A percentile compares a stretch with the other conserved stretches of the same genome.
Evolutionary conservation across 345 rosid species (phyloP).

Genomic region (Gossypium herbaceum): DNA sequence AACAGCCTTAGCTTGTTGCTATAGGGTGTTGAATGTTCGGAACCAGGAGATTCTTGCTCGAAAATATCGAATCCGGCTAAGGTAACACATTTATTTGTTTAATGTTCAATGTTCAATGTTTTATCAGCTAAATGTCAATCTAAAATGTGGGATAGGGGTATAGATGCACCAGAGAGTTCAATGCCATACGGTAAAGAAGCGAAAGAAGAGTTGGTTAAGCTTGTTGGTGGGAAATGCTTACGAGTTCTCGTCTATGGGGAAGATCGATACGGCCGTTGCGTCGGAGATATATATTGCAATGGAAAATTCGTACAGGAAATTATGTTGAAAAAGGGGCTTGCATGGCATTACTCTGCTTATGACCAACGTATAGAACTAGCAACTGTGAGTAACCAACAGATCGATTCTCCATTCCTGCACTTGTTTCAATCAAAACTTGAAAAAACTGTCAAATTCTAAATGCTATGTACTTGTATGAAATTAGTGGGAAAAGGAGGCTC

Average conservation of each 20-base stretch:
- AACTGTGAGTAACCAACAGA: conserved; percentile 29
- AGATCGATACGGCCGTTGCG: conserved; percentile 54
- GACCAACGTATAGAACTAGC: conserved; percentile 59
- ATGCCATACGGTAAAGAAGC: conserved; percentile 54
- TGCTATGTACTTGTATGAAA: background rate
- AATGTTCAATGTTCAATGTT: background rate
- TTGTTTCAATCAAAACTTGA: background rate
- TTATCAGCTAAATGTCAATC: background rate
- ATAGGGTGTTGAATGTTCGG: conserved; percentile 40
- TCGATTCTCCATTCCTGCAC: background rate
- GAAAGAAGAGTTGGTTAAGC: conserved; percentile 34
- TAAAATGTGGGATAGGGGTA: conserved; percentile 34
- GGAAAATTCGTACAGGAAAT: conserved; percentile 68
- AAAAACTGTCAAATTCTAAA: background rate
- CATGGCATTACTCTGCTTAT: conserved; percentile 84
- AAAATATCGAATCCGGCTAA: conserved; percentile 66
- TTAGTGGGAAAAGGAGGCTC: conserved; percentile 81
- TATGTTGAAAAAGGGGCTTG: conserved; percentile 77
- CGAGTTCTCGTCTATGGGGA: conserved; percentile 30
- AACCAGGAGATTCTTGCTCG: conserved; percentile 66
- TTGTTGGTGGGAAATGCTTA: conserved; percentile 25
- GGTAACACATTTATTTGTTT: conserved; percentile 26
- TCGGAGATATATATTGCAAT: conserved; percentile 77
- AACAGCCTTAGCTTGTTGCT: background rate
- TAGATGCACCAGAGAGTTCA: conserved; percentile 48